Percentiles rank a stretch among this genome's conserved stretches.
These are phyloP conservation scores for Ascochyta fabae DNA, from an alignment of 2,329 filamentous ascomycete genomes.

Conservation along the genomic window DNA sequence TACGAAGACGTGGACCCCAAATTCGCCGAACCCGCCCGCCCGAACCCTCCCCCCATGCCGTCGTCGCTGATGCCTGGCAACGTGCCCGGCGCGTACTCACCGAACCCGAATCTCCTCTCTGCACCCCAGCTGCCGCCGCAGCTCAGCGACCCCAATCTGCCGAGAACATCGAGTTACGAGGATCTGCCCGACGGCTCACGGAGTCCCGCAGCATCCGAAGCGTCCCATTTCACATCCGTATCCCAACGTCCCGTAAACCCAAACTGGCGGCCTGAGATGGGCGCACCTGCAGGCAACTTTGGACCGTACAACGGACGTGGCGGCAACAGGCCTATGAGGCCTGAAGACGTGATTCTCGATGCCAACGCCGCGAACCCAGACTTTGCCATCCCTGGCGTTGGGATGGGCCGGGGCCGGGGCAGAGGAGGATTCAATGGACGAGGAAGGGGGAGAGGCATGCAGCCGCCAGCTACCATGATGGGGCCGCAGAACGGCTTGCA, in stretches of 20 bases:
- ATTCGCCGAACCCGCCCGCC: slow-evolving; percentile 65
- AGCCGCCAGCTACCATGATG: slow-evolving; percentile 35
- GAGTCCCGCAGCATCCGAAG: slow-evolving; percentile 76
- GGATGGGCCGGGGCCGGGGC: slow-evolving; percentile 42
- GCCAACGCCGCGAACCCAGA: slow-evolving; percentile 73
- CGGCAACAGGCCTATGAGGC: slow-evolving; percentile 53
- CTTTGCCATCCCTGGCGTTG: slow-evolving; percentile 71
- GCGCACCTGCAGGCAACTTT: slow-evolving; percentile 48
- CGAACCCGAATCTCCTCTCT: slow-evolving; percentile 37
- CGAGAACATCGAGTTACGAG: slow-evolving; percentile 63
- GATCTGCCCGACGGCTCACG: slow-evolving; percentile 68
- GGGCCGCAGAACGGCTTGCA: slow-evolving; percentile 34
- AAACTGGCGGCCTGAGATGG: slow-evolving; percentile 71
- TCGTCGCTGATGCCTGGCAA: slow-evolving; percentile 31
- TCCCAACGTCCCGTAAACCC: slow-evolving; percentile 89
- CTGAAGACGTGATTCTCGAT: slow-evolving; percentile 75
- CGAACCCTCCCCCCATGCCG: slow-evolving; percentile 39
- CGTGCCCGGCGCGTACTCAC: slow-evolving; percentile 46
- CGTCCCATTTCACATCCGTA: slow-evolving; percentile 87
- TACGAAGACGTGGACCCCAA: slow-evolving; percentile 94
- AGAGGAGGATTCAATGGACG: slow-evolving; percentile 40
- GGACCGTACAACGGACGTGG: slow-evolving; percentile 39
- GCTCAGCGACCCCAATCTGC: slow-evolving; percentile 43
- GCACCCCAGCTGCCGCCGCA: slow-evolving; percentile 20
- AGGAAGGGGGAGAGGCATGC: slow-evolving; percentile 44